Conservation (phyloP, 2,329 filamentous ascomycete species). For the Talaromyces marneffei region DNA sequence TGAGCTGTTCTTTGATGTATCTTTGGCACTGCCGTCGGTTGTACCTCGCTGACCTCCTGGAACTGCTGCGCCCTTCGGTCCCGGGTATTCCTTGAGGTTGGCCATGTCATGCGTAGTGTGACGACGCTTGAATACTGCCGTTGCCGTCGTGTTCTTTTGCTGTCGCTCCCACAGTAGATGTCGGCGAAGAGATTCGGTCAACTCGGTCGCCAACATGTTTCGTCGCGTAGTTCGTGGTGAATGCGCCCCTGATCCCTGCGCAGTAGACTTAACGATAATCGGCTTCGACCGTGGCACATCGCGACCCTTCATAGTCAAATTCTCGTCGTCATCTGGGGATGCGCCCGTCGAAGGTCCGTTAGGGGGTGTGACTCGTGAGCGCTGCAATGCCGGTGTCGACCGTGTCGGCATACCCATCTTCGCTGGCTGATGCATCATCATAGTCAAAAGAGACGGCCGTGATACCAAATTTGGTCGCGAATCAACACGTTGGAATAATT, state of each 20-base stretch:
- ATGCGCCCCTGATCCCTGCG: slow-evolving; percentile 65
- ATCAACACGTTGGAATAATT: slow-evolving; percentile 84
- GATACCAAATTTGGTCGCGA: slow-evolving; percentile 80
- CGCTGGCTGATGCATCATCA: slow-evolving; percentile 79
- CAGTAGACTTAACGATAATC: slow-evolving; percentile 67
- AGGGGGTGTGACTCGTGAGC: slow-evolving; percentile 59
- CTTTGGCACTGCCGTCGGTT: slow-evolving; percentile 45
- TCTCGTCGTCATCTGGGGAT: slow-evolving; percentile 55
- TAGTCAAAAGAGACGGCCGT: slow-evolving; percentile 79
- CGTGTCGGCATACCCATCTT: slow-evolving; percentile 55
- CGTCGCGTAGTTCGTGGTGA: slow-evolving; percentile 87
- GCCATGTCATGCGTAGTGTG: slow-evolving; percentile 89
- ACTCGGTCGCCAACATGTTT: slow-evolving; percentile 92
- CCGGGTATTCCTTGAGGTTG: slow-evolving; percentile 77
- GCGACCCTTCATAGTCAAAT: slow-evolving; percentile 56
- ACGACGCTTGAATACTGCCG: slow-evolving; percentile 79
- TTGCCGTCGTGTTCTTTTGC: slow-evolving; percentile 84
- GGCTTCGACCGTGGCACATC: slow-evolving; percentile 71
- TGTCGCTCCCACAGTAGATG: slow-evolving; percentile 93
- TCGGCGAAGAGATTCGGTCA: slow-evolving; percentile 86
- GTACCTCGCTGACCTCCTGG: slow-evolving; percentile 21
- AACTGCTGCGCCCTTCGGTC: slow-evolving; percentile 52
- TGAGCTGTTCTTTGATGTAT: slow-evolving; percentile 62
- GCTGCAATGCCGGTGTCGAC: slow-evolving; percentile 41
- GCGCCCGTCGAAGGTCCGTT: slow-evolving; percentile 60